Conservation (phyloP, 1,139 yeast species). For the Oligophagozyma castellii region DNA sequence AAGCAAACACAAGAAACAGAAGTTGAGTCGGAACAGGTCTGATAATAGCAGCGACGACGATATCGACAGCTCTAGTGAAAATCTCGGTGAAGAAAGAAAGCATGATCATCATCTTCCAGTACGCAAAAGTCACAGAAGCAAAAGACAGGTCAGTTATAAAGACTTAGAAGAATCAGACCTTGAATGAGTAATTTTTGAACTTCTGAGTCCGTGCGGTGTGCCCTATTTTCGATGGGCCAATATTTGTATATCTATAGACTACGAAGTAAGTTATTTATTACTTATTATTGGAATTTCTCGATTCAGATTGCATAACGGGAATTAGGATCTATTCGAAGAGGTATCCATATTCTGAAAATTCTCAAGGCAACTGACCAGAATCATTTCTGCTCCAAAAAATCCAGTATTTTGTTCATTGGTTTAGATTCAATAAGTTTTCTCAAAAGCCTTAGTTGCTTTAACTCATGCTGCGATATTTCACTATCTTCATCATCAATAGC, state of each 20-base stretch:
- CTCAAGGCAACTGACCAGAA: too few relatives aligned
- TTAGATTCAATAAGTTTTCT: conserved; percentile 50
- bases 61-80: not conserved
- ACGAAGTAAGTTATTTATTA: too few relatives aligned
- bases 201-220: too few relatives aligned
- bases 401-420: conserved; percentile 53
- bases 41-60: conserved; percentile 2
- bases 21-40: not conserved
- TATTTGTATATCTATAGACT: too few relatives aligned
- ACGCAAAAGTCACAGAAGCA: conserved; percentile 34
- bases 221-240: too few relatives aligned
- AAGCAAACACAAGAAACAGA: conserved; percentile 2
- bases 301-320: too few relatives aligned
- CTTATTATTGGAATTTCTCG: too few relatives aligned
- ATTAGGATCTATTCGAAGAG: too few relatives aligned
- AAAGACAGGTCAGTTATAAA: conserved; percentile 30
- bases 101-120: conserved; percentile 15
- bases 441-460: conserved; percentile 40
- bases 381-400: conserved; percentile 32
- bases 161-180: conserved; percentile 17
- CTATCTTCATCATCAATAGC: not conserved
- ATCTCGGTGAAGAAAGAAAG: too few relatives aligned
- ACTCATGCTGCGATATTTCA: conserved; percentile 23
- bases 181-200: too few relatives aligned
- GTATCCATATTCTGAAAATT: too few relatives aligned